These are phyloP conservation scores for Pichia sp. DNA, from an alignment of 1,139 yeast genomes.

Conservation along the genomic window DNA sequence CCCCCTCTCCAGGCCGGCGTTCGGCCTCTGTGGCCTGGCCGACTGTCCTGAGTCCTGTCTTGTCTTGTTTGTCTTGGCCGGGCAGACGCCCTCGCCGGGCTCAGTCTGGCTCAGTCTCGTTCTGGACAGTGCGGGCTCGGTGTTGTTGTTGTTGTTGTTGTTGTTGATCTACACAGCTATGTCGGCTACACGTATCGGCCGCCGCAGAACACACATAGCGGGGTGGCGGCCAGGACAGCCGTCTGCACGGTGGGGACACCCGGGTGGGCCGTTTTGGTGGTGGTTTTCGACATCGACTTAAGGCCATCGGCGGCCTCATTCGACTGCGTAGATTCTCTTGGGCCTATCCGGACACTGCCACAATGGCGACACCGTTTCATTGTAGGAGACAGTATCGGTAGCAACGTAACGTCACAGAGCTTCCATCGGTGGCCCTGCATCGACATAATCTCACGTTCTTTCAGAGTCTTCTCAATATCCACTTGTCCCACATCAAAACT, in stretches of 20 bases:
- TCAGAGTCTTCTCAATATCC: constrained; percentile 10
- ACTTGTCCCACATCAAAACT: constrained; percentile 13
- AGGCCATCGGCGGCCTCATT: too few relatives aligned
- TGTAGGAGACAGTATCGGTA: constrained; percentile 23
- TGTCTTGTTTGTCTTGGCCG: too few relatives aligned
- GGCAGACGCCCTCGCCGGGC: too few relatives aligned
- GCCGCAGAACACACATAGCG: constrained; percentile 25
- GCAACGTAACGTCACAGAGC: constrained; percentile 26
- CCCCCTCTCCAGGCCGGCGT: too few relatives aligned
- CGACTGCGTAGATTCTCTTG: background rate
- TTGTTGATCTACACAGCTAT: background rate
- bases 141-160: too few relatives aligned
- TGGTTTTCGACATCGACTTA: background rate
- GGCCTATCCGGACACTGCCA: constrained; percentile 8
- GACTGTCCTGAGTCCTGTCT: too few relatives aligned
- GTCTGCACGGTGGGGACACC: too few relatives aligned
- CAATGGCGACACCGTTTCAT: constrained; percentile 21
- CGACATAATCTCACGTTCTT: constrained; percentile 16
- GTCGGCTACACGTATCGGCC: constrained; percentile 12
- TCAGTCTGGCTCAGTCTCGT: too few relatives aligned
- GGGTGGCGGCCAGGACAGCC: background rate
- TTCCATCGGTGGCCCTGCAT: constrained; percentile 6
- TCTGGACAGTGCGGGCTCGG: too few relatives aligned
- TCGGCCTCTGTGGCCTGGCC: too few relatives aligned
- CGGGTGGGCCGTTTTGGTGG: too few relatives aligned